Evolutionary conservation across 192 early-diverging fungal genomes (phyloP), one percentile per base, ranked within the genome.

Genomic region (Piromyces finnis): DNA sequence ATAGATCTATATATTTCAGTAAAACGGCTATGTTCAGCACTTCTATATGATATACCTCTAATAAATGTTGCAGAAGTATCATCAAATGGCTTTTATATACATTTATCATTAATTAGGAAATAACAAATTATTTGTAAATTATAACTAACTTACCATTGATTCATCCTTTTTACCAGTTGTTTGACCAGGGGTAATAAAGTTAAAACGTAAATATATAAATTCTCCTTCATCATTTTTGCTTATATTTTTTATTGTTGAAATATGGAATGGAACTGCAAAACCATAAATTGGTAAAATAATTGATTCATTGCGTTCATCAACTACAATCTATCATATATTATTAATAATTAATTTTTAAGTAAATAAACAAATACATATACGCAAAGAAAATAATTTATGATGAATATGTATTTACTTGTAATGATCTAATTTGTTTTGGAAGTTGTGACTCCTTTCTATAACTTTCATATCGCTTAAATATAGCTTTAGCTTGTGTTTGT

Each of bases 181-280:
- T 84, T 96, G 95, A 12, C 96, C 96, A 5, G 98, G 98, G 29
- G 95, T 96, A 26, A 96, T 85, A 86, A 99, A 93, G 84, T 99
- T 99, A 81, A 99, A 90, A 77, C 98, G 94, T 28, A 99, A 85
- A 82, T 95, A 92, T 27, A 94, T 91, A 81, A 89, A 93, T 59
- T 96, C 94, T 78, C 94, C 93, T 87, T 99, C 98, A 79, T 98
- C 98, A 78, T 88, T 92, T 86, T 98, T 98, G 85, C 89, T 92
- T 12, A 94, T 91, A 84, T 94, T 98, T 82, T 99, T 98, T 39
- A 99, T 83, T 3, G 96, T 96, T 17, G 95, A 94, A 80, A 99
- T 94, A 84, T 99, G 98, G 89, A 99, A 97, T 30, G 98, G 98
- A 18, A 99, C 98, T 3, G 97, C 92, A 84, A 94, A 90, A 28